Conservation (phyloP, 129 eudicot species). For the Mikania micrantha region DNA sequence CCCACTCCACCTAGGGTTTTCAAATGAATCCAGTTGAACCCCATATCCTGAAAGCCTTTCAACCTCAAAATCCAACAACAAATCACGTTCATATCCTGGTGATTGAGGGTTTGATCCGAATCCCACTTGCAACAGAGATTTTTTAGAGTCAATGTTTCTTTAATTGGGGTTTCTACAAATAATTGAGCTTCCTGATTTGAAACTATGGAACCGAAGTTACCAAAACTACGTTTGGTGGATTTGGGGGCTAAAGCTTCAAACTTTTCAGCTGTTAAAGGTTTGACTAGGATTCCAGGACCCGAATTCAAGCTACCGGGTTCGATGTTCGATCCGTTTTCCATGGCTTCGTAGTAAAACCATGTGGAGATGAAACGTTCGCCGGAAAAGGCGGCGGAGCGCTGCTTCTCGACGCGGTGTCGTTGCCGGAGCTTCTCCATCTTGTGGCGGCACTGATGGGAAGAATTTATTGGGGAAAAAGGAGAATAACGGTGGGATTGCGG, state of each 20-base stretch:
- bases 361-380: too few species aligned
- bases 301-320: slow-evolving; percentile 22
- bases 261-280: slow-evolving; percentile 20
- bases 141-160: slow-evolving; percentile 12
- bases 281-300: slow-evolving; percentile 34
- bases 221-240: background rate
- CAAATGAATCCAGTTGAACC: too few species aligned
- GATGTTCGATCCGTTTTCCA: too few species aligned
- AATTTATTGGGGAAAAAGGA: too few species aligned
- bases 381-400: slow-evolving; percentile 55
- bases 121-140: slow-evolving; percentile 14
- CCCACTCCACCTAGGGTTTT: too few species aligned
- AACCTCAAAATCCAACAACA: too few species aligned
- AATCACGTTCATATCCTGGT: too few species aligned
- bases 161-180: background rate
- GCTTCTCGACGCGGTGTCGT: slow-evolving; percentile 79
- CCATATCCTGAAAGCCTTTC: too few species aligned
- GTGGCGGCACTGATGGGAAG: slow-evolving; percentile 99
- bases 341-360: too few species aligned
- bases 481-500: too few species aligned
- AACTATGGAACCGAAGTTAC: slow-evolving; percentile 18
- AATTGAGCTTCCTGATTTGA: too few species aligned
- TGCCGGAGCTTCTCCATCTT: slow-evolving; percentile 99
- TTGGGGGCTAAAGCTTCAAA: slow-evolving; percentile 21
- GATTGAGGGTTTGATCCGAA: slow-evolving; percentile 1